Conservation (phyloP, 2,329 filamentous ascomycete genomes). For the Trichoderma oligosporum region DNA sequence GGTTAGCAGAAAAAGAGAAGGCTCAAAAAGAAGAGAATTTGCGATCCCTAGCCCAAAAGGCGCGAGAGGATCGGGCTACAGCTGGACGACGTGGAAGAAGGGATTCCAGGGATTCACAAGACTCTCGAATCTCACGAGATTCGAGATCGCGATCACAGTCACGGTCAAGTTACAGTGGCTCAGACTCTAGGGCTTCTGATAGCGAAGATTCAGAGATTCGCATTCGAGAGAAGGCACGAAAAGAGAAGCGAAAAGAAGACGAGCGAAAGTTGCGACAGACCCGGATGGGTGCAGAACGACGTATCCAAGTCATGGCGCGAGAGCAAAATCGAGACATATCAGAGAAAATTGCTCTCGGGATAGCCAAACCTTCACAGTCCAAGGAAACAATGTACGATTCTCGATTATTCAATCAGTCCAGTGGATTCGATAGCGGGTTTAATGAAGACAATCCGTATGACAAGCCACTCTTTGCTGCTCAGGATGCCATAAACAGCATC, state of each 20-base stretch:
- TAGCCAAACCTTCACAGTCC: conserved; percentile 90
- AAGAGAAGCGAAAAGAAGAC: conserved; percentile 74
- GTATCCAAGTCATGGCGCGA: conserved; percentile 86
- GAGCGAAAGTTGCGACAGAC: conserved; percentile 89
- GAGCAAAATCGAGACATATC: conserved; percentile 97
- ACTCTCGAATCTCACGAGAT: conserved; percentile 35
- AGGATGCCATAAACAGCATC: conserved; percentile 91
- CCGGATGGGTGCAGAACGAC: conserved; percentile 89
- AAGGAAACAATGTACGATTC: conserved; percentile 97
- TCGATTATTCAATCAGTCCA: conserved; percentile 87
- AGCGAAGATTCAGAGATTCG: conserved; percentile 67
- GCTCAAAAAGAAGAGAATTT: conserved; percentile 89
- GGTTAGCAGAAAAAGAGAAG: conserved; percentile 95
- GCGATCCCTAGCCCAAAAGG: conserved; percentile 82
- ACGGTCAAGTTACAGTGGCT: conserved; percentile 50
- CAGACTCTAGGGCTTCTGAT: conserved; percentile 45
- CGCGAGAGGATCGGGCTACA: conserved; percentile 72
- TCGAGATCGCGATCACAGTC: conserved; percentile 35
- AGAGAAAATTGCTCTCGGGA: conserved; percentile 89
- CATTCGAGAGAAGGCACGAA: conserved; percentile 72
- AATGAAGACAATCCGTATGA: conserved; percentile 98
- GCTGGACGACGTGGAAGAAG: conserved; percentile 42
- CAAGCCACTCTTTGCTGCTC: conserved; percentile 92
- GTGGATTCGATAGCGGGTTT: conserved; percentile 85
- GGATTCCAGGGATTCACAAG: conserved; percentile 37